Base-by-base conservation (phyloP, 345 rosid species). In the Clarkia xantiana region DNA sequence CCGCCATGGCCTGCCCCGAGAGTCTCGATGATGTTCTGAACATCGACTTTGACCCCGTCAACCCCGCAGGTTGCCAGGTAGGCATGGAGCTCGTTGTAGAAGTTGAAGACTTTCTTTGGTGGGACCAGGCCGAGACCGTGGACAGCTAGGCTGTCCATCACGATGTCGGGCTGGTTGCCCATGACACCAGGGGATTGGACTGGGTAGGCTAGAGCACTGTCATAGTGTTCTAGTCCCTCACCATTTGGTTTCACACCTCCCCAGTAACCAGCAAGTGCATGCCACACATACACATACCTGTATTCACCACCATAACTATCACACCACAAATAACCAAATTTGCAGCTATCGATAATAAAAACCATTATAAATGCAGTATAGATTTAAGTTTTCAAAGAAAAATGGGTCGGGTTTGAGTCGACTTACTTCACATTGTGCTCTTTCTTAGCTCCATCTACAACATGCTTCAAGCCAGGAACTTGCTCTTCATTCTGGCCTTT, bases 251-350 rank as follows among this genome's bases (percentile, higher is more conserved):
- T 81, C 34, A 91, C 94, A 54, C 98, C 98, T 10, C 98, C 98
- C 98, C 98, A 91, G 62, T 91, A 91, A 44, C 94, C 94, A 59
- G 93, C 89, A 62, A 91, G 75, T 57, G 98, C 98, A 67, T 91
- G 98, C 98, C 96, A 91, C 13, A 74, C 94, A 63, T 86, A 91
- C 10, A 91, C 89, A 63, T 56, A 71, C 67, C 96, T 91, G 68
- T 43, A 1, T 17, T 16, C 45, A 45, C 14, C 57, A 38, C 9
- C 18, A 3, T 15, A 17, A 47, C 14, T 43, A 14, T 44, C 18
- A 22, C 18, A 22, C 25, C 25, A 22, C 25, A 22, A 22, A 22
- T 22, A 22, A 22, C 25, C 5, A 2, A 22, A 22, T 22, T 5
- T 29, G 36, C 36, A 29, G 5, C 36, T 29, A 29, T 29, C 8